Base-by-base conservation (phyloP, 73 alveolate species). In the Tetrahymena thermophila region DNA sequence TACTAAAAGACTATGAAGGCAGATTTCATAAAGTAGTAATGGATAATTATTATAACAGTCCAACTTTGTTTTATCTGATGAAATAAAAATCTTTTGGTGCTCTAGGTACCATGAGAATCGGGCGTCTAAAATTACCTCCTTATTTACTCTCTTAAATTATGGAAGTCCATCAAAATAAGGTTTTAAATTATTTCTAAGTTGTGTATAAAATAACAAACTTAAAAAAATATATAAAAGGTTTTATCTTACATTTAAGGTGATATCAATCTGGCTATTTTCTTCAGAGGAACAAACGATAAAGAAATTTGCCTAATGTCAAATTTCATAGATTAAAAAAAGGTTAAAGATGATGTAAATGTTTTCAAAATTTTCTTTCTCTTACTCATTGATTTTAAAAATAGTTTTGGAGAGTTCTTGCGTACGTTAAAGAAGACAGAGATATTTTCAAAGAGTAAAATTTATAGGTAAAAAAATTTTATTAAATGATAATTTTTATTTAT, bases 41-140 rank as follows among this genome's bases (percentile, higher is more conserved):
- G 96, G 96, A 95, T 95, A 95, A 95, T 19, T 95, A 95, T 44
- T 95, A 95, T 89, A 85, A 94, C n/a, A 95, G 96, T 85, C 93
- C 95, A 83, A 43, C 56, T 43, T 35, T 95, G 23, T 95, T 95
- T 85, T 85, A 93, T 44, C 85, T 85, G 11, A 56, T 95, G 35
- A 85, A 94, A 85, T 50, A 95, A 85, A 95, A 94, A 95, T 89
- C 94, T 2, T 83, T 95, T 40, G 96, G 96, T 2, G 96, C 95
- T 25, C 94, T 95, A 34, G 96, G 96, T 56, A 95, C 96, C 25
- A 95, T 95, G 84, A 95, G 96, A 95, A 57, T 57, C 1, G 85
- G 85, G n/a, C 85, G 85, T 57, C 85, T 57, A n/a, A 57, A 57
- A 57, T 19, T 57, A 57, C 85, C 85, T 57, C 85, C 85, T 57